Evolutionary conservation across 2,329 filamentous ascomycete species (phyloP), one percentile per base, ranked within the genome.

Genomic region (Colletotrichum incanum): DNA sequence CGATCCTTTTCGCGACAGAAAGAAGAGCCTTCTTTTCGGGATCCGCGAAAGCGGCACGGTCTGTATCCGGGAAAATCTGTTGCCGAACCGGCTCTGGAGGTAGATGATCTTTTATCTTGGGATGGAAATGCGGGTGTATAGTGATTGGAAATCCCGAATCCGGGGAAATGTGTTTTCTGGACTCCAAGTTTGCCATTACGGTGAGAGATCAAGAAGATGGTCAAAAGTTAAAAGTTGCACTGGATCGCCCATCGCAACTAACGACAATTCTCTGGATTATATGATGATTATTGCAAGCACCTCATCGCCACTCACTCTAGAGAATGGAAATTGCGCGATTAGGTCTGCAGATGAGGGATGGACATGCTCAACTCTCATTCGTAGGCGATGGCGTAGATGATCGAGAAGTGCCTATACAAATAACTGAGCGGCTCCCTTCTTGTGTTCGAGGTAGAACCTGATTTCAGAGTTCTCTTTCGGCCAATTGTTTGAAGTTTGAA

Each of bases 121-220:
- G 76, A 66, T 87, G 86, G 79, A 86, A 87, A 64, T 80, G 76
- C 1, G 86, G 84, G 74, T 88, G 86, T 0, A 87, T 75, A 2
- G 81, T 83, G 31, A 83, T 80, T 0, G 85, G 85, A 43, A 83
- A 84, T 1, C 85, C 85, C 1, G 86, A 87, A 74, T 87, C 85
- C 6, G 83, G 82, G 7, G 85, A 87, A 47, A 87, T 82, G 74
- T 87, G 83, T 45, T 87, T 85, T 52, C 80, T 80, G 5, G 85
- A 75, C 77, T 86, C 84, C 5, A 88, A 81, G 58, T 82, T 77
- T 50, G 81, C 82, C 79, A 83, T 81, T 34, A 62, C 75, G 34
- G 5, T 52, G 12, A 18, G 23, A 39, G 31, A 16, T 12, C 14
- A 31, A 63, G 8, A 34, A 63, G 8, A 34, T 12, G 11, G 4